Percentiles rank a stretch among this genome's conserved stretches.
Evolutionary conservation across 2,329 filamentous ascomycete species (phyloP).

Genomic region (Penicillium sclerotigenum): DNA sequence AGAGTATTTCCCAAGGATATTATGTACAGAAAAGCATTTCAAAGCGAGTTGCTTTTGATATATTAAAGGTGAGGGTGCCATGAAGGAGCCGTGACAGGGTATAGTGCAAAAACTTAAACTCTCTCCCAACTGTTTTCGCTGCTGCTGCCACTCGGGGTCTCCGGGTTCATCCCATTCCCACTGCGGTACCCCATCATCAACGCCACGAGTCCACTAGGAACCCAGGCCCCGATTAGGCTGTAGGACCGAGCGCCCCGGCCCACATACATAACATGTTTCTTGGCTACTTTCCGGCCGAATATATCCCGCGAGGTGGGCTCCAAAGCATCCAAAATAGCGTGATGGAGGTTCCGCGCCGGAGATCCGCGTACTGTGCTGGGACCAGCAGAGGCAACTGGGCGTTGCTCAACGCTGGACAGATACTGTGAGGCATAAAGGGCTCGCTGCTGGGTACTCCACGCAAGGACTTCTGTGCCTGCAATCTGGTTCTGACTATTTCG

Average conservation of each 20-base stretch:
- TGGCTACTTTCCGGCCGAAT: conserved; percentile 37
- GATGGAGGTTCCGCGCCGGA: conserved; percentile 74
- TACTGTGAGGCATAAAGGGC: conserved; percentile 45
- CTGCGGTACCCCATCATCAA: conserved; percentile 84
- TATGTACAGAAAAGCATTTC: conserved; percentile 13
- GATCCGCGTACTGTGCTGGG: conserved; percentile 57
- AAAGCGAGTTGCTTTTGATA: not conserved
- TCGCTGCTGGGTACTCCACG: conserved; percentile 60
- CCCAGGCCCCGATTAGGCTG: conserved; percentile 77
- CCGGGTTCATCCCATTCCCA: conserved; percentile 18
- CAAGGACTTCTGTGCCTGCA: conserved; percentile 53
- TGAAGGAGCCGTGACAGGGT: not conserved
- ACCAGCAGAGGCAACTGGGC: conserved; percentile 38
- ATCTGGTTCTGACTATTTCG: conserved; percentile 42
- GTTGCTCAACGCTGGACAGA: conserved; percentile 44
- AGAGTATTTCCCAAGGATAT: conserved; percentile 8
- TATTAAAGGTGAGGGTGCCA: not conserved
- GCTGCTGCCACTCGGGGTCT: conserved; percentile 30
- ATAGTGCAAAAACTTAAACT: conserved; percentile 16
- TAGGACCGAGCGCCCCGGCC: conserved; percentile 83
- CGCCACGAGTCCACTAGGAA: conserved; percentile 72
- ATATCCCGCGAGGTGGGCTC: conserved; percentile 48
- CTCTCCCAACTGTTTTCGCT: conserved; percentile 40
- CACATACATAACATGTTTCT: conserved; percentile 65
- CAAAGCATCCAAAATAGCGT: conserved; percentile 85